phyloP scores from a whole-genome alignment of 2,329 filamentous ascomycete genomes.

The Pyricularia grisea region DNA sequence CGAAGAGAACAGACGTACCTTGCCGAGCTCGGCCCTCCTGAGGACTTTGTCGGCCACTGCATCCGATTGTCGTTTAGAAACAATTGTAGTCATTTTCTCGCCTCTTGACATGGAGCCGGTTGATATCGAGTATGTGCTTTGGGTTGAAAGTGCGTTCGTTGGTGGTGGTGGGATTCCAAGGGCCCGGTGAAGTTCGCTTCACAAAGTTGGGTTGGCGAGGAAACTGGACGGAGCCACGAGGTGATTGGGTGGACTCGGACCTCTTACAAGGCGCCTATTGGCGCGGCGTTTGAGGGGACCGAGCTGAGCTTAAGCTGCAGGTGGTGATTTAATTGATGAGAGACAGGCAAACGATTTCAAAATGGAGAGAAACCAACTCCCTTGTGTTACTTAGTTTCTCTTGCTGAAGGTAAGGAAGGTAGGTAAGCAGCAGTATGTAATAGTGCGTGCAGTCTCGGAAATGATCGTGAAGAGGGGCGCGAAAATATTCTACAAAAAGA shows the following conservation, averaged over 20 bases:
- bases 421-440: background rate
- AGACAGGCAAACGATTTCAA: background rate
- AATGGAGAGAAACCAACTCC: background rate
- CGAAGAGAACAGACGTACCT: constrained; percentile 39
- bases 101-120: constrained; percentile 34
- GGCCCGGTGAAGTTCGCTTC: background rate
- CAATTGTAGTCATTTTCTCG: background rate
- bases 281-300: background rate
- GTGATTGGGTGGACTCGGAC: background rate
- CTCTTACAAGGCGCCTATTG: background rate
- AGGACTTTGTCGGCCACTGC: constrained; percentile 59
- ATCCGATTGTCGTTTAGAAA: constrained; percentile 52
- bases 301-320: background rate
- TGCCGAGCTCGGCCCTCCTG: constrained; percentile 65
- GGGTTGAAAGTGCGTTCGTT: constrained; percentile 7
- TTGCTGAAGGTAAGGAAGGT: background rate
- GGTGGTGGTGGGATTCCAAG: background rate
- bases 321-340: background rate
- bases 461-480: background rate
- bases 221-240: background rate
- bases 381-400: background rate
- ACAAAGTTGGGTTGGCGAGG: background rate
- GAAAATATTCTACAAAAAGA: background rate
- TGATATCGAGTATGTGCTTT: constrained; percentile 36
- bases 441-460: background rate